phyloP scores from a whole-genome alignment of 192 early-diverging fungal genomes.

The Linnemannia hyalina region DNA sequence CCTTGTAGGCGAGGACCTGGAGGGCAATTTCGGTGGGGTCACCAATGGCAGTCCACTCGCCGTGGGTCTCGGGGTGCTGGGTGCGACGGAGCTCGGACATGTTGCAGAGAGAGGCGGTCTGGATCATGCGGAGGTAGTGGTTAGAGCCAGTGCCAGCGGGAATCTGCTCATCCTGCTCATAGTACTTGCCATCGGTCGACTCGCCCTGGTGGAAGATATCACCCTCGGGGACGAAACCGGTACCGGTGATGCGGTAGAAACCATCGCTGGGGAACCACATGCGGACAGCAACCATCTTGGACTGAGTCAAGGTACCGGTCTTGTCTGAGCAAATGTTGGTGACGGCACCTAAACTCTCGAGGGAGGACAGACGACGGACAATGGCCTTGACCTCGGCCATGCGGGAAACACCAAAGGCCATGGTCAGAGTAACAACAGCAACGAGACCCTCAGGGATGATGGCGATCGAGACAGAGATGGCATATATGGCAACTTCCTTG shows the following conservation, averaged over 20 bases:
- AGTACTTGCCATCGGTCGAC: constrained; percentile 35
- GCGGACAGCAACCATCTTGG: constrained; percentile 89
- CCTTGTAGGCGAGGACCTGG: constrained; percentile 87
- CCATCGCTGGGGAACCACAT: constrained; percentile 86
- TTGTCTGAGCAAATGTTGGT: constrained; percentile 98
- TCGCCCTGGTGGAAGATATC: constrained; percentile 53
- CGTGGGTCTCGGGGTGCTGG: constrained; percentile 59
- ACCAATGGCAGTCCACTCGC: constrained; percentile 83
- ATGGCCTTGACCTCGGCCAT: constrained; percentile 92
- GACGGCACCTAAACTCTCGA: constrained; percentile 93
- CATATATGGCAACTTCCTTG: constrained; percentile 76
- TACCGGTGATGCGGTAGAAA: constrained; percentile 76
- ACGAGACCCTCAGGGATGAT: constrained; percentile 96
- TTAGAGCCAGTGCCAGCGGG: constrained; percentile 40
- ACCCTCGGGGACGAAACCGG: constrained; percentile 72
- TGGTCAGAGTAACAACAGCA: constrained; percentile 93
- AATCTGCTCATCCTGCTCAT: constrained; percentile 51
- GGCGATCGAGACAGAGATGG: constrained; percentile 89
- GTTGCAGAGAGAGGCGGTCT: constrained; percentile 87
- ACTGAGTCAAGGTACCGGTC: constrained; percentile 93
- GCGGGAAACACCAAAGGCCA: constrained; percentile 89
- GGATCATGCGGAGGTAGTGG: constrained; percentile 59
- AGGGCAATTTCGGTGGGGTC: constrained; percentile 97
- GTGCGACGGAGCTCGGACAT: constrained; percentile 80
- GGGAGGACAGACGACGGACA: constrained; percentile 88